Conservation (phyloP, 1,139 yeast species). For the Candida neerlandica region DNA sequence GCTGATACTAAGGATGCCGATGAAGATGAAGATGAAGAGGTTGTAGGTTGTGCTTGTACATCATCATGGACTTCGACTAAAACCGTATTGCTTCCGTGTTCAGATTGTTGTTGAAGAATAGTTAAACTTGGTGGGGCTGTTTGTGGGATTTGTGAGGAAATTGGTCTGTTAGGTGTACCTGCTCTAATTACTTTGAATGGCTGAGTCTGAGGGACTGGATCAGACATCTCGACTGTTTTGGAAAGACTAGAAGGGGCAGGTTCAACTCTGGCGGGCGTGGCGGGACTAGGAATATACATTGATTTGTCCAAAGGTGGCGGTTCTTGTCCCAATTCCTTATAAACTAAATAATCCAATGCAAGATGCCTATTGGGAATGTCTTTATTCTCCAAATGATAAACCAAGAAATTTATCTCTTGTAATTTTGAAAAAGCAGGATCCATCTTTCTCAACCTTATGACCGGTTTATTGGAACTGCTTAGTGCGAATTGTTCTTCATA, state of each 20-base stretch:
- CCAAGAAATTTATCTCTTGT: conserved; percentile 21
- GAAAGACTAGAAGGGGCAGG: background rate
- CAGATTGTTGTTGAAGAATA: background rate
- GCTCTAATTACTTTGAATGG: background rate
- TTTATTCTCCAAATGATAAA: conserved; percentile 18
- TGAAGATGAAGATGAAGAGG: background rate
- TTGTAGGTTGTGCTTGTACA: background rate
- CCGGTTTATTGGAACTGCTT: conserved; percentile 18
- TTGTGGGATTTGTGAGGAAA: background rate
- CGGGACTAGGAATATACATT: background rate
- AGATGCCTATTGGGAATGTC: conserved; percentile 20
- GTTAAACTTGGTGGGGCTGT: conserved; percentile 1
- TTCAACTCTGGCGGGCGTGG: background rate
- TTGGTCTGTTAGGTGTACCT: background rate
- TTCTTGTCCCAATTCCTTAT: conserved; percentile 17
- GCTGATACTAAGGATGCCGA: background rate
- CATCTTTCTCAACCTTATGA: conserved; percentile 21
- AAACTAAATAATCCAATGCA: conserved; percentile 20
- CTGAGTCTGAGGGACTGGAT: background rate
- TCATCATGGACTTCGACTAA: background rate
- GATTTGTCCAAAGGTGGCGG: background rate
- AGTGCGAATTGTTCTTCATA: conserved; percentile 20
- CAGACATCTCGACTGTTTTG: background rate
- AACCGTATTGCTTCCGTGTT: background rate
- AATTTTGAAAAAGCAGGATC: conserved; percentile 22